These are phyloP conservation scores for Penicillium turbatum DNA, from an alignment of 495 filamentous ascomycete species.

Conservation along the genomic window DNA sequence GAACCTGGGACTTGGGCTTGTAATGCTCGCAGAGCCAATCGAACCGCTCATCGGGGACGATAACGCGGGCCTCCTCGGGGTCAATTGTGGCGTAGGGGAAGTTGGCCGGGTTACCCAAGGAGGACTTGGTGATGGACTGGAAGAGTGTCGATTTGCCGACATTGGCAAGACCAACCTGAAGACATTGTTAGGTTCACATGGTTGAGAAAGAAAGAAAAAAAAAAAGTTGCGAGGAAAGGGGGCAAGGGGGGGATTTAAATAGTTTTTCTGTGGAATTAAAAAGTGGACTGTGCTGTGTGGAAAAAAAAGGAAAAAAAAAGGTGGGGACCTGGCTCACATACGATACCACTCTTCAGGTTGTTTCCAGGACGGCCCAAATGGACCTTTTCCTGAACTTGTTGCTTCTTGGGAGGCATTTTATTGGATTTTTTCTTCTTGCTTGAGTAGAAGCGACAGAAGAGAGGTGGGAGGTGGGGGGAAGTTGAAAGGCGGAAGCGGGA, in stretches of 20 bases:
- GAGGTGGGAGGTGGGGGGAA: conserved; percentile 29
- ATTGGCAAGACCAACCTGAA: conserved; percentile 94
- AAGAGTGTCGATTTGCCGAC: conserved; percentile 99
- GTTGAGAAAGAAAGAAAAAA: conserved; percentile 15
- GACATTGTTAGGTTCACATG: conserved; percentile 20
- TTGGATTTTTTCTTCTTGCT: conserved; percentile 45
- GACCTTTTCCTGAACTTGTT: conserved; percentile 52
- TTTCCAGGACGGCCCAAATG: conserved; percentile 91
- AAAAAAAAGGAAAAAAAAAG: conserved; percentile 28
- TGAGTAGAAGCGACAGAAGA: conserved; percentile 41
- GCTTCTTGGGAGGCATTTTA: conserved; percentile 55
- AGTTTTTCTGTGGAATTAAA: conserved; percentile 31
- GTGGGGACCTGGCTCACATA: conserved; percentile 60
- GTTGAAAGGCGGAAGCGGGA: conserved; percentile 30
- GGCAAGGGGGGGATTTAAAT: conserved; percentile 23
- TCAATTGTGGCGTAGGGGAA: conserved; percentile 99
- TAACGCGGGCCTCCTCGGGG: conserved; percentile 95
- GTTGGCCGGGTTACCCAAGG: conserved; percentile 97
- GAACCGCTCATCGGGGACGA: conserved; percentile 94
- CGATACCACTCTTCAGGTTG: conserved; percentile 99
- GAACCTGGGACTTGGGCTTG: conserved; percentile 92
- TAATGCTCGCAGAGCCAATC: conserved; percentile 96
- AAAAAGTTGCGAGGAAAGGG: conserved; percentile 19
- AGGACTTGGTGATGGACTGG: conserved; percentile 98
- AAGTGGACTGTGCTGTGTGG: conserved; percentile 37